Evolutionary conservation across 495 filamentous ascomycete species (phyloP).

Genomic region (Cudoniella acicularis): DNA sequence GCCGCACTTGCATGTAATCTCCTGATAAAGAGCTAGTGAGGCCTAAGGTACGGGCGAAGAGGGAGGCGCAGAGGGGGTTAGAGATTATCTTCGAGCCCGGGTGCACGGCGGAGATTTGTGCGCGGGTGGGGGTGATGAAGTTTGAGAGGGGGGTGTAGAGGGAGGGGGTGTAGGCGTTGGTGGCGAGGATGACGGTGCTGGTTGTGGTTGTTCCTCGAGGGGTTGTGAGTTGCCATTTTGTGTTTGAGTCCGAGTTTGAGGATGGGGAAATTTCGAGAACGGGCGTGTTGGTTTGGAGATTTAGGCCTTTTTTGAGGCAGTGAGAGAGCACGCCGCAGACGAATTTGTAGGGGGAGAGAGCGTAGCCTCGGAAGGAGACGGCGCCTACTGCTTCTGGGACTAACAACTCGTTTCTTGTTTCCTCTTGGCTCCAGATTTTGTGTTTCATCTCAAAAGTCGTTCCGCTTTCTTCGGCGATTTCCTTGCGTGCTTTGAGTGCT

Average conservation of each 20-base stretch:
- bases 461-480: constrained; percentile 39
- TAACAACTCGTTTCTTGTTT: constrained; percentile 41
- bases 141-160: constrained; percentile 34
- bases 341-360: constrained; percentile 44
- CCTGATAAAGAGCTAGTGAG: constrained; percentile 46
- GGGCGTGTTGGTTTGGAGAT: constrained; percentile 31
- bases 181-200: constrained; percentile 43
- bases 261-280: constrained; percentile 30
- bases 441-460: constrained; percentile 33
- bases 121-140: constrained; percentile 9
- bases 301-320: constrained; percentile 5
- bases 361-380: constrained; percentile 55
- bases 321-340: constrained; percentile 5
- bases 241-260: neutral
- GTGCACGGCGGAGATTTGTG: constrained; percentile 56
- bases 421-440: constrained; percentile 36
- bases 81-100: constrained; percentile 38
- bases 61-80: too few species aligned
- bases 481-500: constrained; percentile 40
- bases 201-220: constrained; percentile 34
- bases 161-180: constrained; percentile 43
- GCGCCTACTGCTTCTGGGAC: constrained; percentile 42
- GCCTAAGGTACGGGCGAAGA: too few species aligned
- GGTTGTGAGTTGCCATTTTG: constrained; percentile 17
- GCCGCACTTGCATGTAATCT: constrained; percentile 66